phyloP scores from a whole-genome alignment of 176 grass and related monocot genomes.

The Ensete ventricosum region DNA sequence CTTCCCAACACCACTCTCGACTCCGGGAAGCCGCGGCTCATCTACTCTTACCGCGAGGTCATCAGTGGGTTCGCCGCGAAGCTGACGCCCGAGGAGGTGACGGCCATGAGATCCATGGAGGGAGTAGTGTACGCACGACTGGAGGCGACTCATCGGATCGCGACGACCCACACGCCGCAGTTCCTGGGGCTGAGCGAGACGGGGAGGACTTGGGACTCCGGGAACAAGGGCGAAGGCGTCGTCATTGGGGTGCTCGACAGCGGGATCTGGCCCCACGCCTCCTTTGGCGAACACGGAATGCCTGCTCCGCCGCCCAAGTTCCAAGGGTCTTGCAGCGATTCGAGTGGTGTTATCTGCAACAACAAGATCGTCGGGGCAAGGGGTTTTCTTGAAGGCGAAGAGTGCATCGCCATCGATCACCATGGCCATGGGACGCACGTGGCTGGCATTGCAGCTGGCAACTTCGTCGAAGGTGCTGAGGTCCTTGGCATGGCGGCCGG shows the following conservation, averaged over 20 bases:
- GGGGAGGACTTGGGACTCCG: too few species aligned
- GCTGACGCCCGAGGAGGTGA: constrained; percentile 52
- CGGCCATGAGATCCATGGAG: constrained; percentile 24
- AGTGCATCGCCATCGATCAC: constrained; percentile 37
- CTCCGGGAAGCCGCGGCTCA: constrained; percentile 28
- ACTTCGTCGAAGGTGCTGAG: constrained; percentile 65
- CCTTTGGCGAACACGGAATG: constrained; percentile 57
- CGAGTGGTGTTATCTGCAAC: constrained; percentile 35
- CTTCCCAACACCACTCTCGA: constrained; percentile 25
- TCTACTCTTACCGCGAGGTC: constrained; percentile 65
- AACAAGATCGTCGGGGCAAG: constrained; percentile 71
- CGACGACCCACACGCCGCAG: constrained; percentile 69
- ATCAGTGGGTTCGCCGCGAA: constrained; percentile 80
- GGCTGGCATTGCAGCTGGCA: constrained; percentile 71
- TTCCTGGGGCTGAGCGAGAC: constrained; percentile 47
- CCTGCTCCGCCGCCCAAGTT: constrained; percentile 39
- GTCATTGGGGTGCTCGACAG: constrained; percentile 75
- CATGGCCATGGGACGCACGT: not conserved
- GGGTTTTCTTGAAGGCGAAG: constrained; percentile 25
- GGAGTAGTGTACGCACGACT: constrained; percentile 46
- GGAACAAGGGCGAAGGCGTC: constrained; percentile 35
- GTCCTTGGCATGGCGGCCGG: constrained; percentile 67
- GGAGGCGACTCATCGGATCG: constrained; percentile 45
- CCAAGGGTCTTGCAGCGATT: constrained; percentile 59
- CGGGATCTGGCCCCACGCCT: constrained; percentile 61